Evolutionary conservation across 257 asterid genomes (phyloP).

Genomic region (Nyctanthes arbortristis): DNA sequence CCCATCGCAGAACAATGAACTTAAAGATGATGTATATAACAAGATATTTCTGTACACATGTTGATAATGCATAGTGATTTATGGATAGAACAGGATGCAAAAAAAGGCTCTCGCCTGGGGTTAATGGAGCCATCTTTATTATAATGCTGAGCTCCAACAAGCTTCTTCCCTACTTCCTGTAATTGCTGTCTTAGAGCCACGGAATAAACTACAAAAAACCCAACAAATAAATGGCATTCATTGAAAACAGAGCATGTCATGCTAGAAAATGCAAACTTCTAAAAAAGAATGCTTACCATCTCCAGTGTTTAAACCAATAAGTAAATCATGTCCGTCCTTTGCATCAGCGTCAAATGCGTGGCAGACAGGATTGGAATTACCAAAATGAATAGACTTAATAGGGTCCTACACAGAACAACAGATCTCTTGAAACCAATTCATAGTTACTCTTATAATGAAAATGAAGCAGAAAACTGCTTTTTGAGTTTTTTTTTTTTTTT

Average conservation of each 20-base stretch:
- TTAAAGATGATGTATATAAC: background rate
- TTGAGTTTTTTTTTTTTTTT: too few species aligned
- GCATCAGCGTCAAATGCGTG: slow-evolving; percentile 95
- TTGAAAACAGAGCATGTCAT: background rate
- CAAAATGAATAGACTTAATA: slow-evolving; percentile 86
- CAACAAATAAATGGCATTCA: slow-evolving; percentile 17
- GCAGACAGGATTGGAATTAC: slow-evolving; percentile 89
- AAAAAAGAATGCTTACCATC: slow-evolving; percentile 58
- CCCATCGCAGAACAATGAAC: background rate
- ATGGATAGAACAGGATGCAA: background rate
- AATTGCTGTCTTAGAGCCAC: slow-evolving; percentile 90
- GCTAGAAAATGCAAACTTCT: slow-evolving; percentile 9
- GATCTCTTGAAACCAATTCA: slow-evolving; percentile 37
- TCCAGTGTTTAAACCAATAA: slow-evolving; percentile 90
- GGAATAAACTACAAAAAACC: slow-evolving; percentile 70
- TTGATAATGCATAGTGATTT: background rate
- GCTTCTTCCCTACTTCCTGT: slow-evolving; percentile 98
- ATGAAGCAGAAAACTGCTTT: too few species aligned
- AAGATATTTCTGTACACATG: slow-evolving; percentile 1
- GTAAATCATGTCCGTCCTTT: slow-evolving; percentile 98
- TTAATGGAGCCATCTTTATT: slow-evolving; percentile 94
- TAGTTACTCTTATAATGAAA: slow-evolving; percentile 8
- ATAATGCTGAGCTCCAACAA: slow-evolving; percentile 95
- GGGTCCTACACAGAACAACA: slow-evolving; percentile 73
- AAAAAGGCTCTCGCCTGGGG: slow-evolving; percentile 54